Conservation (phyloP, 345 rosid species). For the Gossypium mustelinum region DNA sequence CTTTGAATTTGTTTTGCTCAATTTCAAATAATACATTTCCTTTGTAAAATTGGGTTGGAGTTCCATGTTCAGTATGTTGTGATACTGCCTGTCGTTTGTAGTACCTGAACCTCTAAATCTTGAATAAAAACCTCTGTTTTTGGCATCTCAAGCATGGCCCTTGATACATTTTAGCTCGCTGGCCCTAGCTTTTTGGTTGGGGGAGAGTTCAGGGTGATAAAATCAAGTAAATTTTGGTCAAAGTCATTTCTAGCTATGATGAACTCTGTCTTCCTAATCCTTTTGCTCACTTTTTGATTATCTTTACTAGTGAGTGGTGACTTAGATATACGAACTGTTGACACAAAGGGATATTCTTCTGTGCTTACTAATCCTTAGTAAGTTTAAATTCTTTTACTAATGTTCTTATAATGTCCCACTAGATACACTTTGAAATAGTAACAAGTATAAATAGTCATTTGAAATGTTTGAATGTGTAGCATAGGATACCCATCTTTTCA, state of each 20-base stretch:
- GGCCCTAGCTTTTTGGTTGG: background rate
- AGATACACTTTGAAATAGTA: background rate
- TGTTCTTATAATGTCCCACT: background rate
- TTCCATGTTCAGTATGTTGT: background rate
- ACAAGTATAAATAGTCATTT: background rate
- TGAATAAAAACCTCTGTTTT: background rate
- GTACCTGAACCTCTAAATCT: background rate
- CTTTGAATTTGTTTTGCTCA: background rate
- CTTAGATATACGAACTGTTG: background rate
- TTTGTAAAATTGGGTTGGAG: background rate
- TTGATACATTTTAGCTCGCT: background rate
- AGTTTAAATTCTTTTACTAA: background rate
- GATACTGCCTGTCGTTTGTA: background rate
- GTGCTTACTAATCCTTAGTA: background rate
- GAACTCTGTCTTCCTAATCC: background rate
- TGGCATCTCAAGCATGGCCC: background rate
- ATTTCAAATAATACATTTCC: background rate
- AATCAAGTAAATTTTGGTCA: background rate
- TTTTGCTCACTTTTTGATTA: background rate
- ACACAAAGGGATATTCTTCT: background rate
- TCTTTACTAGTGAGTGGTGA: constrained; percentile 1
- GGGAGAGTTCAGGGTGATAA: background rate
- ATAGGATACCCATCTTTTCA: background rate
- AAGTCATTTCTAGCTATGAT: background rate
- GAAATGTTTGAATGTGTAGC: background rate